Conservation (phyloP, 306 rosid species). For the Casuarina equisetifolia region DNA sequence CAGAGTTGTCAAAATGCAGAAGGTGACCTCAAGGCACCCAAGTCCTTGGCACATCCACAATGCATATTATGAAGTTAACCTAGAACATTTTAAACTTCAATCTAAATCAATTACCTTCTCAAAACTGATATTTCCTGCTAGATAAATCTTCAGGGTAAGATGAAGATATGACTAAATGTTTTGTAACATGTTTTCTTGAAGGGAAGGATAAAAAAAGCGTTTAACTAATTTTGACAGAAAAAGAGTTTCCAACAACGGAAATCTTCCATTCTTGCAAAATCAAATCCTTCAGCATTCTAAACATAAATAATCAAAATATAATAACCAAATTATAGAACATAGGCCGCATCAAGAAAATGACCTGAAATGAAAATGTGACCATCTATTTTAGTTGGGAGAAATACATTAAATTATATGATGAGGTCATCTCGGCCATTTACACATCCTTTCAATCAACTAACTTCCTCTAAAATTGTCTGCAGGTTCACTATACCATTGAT, state of each 20-base stretch:
- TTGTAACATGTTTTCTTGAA: too few species aligned
- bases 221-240: too few species aligned
- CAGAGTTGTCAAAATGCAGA: not conserved
- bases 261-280: not conserved
- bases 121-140: too few species aligned
- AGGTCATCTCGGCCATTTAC: slow-evolving; percentile 1
- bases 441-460: not conserved
- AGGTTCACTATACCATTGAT: not conserved
- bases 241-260: too few species aligned
- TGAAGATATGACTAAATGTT: too few species aligned
- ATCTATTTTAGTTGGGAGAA: too few species aligned
- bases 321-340: not conserved
- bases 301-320: not conserved
- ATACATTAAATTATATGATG: not conserved
- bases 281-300: not conserved
- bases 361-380: too few species aligned
- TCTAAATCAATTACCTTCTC: too few species aligned
- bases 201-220: too few species aligned
- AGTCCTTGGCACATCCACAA: not conserved
- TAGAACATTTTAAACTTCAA: too few species aligned
- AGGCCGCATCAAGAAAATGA: not conserved
- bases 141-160: too few species aligned
- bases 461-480: not conserved
- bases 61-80: too few species aligned
- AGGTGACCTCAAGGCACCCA: not conserved